Conservation (phyloP, 352 stramenopile genomes). For the Phytophthora foliorum region DNA sequence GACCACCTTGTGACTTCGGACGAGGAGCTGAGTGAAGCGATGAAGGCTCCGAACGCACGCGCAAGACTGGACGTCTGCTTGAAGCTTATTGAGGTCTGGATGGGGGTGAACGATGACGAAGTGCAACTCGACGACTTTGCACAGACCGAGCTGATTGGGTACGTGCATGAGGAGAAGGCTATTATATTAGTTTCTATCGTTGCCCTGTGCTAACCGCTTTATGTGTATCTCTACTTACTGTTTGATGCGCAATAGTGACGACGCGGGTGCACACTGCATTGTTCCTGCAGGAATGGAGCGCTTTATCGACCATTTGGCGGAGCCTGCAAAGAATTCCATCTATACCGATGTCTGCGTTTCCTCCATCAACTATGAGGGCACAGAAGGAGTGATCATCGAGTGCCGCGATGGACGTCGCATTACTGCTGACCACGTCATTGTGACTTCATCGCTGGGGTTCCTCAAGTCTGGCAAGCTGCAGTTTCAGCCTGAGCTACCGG, state of each 20-base stretch:
- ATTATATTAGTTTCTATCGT: neutral
- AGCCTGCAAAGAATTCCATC: conserved; percentile 45
- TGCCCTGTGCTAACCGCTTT: neutral
- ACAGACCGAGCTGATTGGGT: conserved; percentile 65
- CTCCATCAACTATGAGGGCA: conserved; percentile 40
- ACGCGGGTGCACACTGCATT: conserved; percentile 64
- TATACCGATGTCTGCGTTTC: conserved; percentile 39
- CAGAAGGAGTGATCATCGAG: conserved; percentile 48
- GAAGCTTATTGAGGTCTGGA: conserved; percentile 66
- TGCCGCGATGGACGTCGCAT: conserved; percentile 32
- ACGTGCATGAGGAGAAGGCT: conserved; percentile 2
- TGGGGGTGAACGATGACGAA: conserved; percentile 55
- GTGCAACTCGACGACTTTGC: conserved; percentile 71
- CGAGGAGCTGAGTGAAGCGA: conserved; percentile 24
- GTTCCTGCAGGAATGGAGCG: conserved; percentile 64
- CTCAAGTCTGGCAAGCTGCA: conserved; percentile 57
- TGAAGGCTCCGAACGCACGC: conserved; percentile 35
- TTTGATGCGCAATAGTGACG: conserved; percentile 26
- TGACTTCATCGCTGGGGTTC: conserved; percentile 64
- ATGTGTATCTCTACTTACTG: neutral
- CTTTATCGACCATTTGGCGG: conserved; percentile 51
- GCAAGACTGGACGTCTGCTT: conserved; percentile 51
- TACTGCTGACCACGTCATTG: conserved; percentile 57
- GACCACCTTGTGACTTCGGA: conserved; percentile 41
- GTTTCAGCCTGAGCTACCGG: conserved; percentile 63